Evolutionary conservation across 2,329 filamentous ascomycete species (phyloP).

Genomic region (Ciborinia camelliae): DNA sequence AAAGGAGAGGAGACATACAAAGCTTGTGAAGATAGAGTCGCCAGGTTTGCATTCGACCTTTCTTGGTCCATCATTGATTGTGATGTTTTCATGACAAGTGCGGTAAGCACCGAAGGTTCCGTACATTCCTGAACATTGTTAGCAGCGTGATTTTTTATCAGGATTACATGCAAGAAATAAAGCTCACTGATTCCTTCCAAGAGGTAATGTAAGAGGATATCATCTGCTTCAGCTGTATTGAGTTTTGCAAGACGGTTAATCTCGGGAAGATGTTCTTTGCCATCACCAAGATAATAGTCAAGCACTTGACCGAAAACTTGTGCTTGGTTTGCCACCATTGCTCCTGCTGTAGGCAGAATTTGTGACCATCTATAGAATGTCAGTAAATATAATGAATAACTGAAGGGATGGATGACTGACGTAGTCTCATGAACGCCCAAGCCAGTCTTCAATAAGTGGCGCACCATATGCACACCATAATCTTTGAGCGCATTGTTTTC

Average conservation of each 20-base stretch:
- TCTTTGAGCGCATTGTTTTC: slow-evolving; percentile 38
- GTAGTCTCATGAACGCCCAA: slow-evolving; percentile 53
- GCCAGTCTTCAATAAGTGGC: slow-evolving; percentile 60
- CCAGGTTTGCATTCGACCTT: slow-evolving; percentile 16
- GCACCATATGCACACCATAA: slow-evolving; percentile 63
- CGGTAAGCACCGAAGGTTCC: slow-evolving; percentile 62
- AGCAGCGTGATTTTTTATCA: neutral
- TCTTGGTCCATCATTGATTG: slow-evolving; percentile 12
- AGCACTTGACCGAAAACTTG: slow-evolving; percentile 69
- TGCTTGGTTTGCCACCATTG: slow-evolving; percentile 66
- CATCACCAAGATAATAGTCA: slow-evolving; percentile 63
- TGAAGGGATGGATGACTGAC: slow-evolving; percentile 46
- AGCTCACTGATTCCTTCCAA: slow-evolving; percentile 51
- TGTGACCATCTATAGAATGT: slow-evolving; percentile 45
- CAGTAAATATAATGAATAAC: slow-evolving; percentile 45
- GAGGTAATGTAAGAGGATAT: slow-evolving; percentile 62
- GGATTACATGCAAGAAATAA: neutral
- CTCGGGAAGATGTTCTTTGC: slow-evolving; percentile 55
- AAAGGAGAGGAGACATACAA: slow-evolving; percentile 1
- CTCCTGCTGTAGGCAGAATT: slow-evolving; percentile 62
- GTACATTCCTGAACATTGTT: slow-evolving; percentile 44
- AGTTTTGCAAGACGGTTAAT: slow-evolving; percentile 57
- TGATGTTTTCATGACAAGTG: slow-evolving; percentile 18
- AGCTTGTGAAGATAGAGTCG: slow-evolving; percentile 15
- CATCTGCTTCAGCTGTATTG: slow-evolving; percentile 54